Conservation (phyloP, 1,284 basidiomycete species). For the Cutaneotrichosporon sp. region DNA sequence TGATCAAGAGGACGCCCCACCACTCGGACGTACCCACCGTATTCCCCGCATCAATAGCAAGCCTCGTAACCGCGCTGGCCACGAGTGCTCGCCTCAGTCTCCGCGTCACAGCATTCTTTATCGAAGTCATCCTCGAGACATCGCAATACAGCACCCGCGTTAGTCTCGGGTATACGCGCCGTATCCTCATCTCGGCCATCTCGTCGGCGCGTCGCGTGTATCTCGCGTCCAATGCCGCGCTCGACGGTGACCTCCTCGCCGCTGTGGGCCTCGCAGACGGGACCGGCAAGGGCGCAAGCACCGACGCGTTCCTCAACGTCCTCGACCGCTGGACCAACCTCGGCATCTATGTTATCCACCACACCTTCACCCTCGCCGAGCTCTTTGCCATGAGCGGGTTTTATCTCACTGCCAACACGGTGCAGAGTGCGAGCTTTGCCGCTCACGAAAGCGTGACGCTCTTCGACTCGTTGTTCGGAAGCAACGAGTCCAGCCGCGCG, state of each 20-base stretch:
- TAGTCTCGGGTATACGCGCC: slow-evolving; percentile 44
- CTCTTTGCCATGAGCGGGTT: slow-evolving; percentile 54
- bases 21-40: slow-evolving; percentile 31
- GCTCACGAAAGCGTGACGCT: slow-evolving; percentile 53
- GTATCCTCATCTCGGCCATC: slow-evolving; percentile 48
- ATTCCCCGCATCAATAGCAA: slow-evolving; percentile 46
- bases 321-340: slow-evolving; percentile 54
- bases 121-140: slow-evolving; percentile 49
- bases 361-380: slow-evolving; percentile 53
- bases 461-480: slow-evolving; percentile 54
- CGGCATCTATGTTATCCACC: slow-evolving; percentile 53
- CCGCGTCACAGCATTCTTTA: slow-evolving; percentile 45
- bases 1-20: neutral
- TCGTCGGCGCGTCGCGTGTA: slow-evolving; percentile 47
- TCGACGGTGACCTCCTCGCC: slow-evolving; percentile 22
- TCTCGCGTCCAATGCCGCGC: slow-evolving; percentile 31
- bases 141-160: slow-evolving; percentile 37
- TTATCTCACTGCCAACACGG: slow-evolving; percentile 48
- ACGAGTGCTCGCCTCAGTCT: slow-evolving; percentile 45
- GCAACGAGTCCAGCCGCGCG: slow-evolving; percentile 53
- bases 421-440: slow-evolving; percentile 44
- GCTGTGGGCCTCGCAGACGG: neutral
- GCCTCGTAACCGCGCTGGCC: slow-evolving; percentile 47
- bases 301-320: slow-evolving; percentile 46
- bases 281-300: slow-evolving; percentile 8